Percentiles rank a stretch among this genome's conserved stretches.
Evolutionary conservation across 2,329 filamentous ascomycete species (phyloP).

Genomic region (Penicillium sp.): DNA sequence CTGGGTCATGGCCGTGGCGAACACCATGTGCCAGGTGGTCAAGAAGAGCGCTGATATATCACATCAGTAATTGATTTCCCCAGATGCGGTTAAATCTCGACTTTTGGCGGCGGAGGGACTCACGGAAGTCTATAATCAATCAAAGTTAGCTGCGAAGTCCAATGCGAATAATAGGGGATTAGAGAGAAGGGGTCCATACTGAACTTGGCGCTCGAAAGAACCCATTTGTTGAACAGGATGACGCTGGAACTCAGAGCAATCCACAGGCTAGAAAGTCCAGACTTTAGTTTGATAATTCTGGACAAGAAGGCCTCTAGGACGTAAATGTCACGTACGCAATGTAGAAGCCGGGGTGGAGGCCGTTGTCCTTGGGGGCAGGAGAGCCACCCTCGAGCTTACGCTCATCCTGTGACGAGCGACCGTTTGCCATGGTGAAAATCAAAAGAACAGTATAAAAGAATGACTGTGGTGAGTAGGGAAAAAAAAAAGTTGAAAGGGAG

Average conservation of each 20-base stretch:
- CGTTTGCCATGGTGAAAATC: slow-evolving; percentile 21
- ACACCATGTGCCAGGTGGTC: slow-evolving; percentile 90
- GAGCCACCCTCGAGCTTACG: slow-evolving; percentile 24
- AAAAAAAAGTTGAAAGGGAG: background rate
- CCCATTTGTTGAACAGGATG: slow-evolving; percentile 99
- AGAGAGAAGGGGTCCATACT: slow-evolving; percentile 50
- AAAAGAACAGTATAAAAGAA: slow-evolving; percentile 19
- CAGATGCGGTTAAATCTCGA: background rate
- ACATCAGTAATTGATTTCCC: slow-evolving; percentile 1
- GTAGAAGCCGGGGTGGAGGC: slow-evolving; percentile 29
- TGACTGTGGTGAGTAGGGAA: slow-evolving; percentile 23
- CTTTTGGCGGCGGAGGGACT: slow-evolving; percentile 18
- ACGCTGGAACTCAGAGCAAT: slow-evolving; percentile 87
- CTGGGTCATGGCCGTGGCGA: slow-evolving; percentile 91
- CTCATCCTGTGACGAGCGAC: slow-evolving; percentile 23
- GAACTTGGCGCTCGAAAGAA: slow-evolving; percentile 80
- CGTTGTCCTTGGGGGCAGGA: slow-evolving; percentile 18
- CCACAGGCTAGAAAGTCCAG: slow-evolving; percentile 63
- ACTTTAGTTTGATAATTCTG: slow-evolving; percentile 13
- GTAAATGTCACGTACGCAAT: slow-evolving; percentile 22
- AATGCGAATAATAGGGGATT: background rate
- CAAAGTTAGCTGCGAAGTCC: slow-evolving; percentile 8
- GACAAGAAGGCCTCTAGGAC: background rate
- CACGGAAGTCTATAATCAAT: slow-evolving; percentile 43
- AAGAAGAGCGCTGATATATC: slow-evolving; percentile 56